Evolutionary conservation across 345 rosid species (phyloP), one percentile per base, ranked within the genome.

Genomic region (Heritiera fomes): DNA sequence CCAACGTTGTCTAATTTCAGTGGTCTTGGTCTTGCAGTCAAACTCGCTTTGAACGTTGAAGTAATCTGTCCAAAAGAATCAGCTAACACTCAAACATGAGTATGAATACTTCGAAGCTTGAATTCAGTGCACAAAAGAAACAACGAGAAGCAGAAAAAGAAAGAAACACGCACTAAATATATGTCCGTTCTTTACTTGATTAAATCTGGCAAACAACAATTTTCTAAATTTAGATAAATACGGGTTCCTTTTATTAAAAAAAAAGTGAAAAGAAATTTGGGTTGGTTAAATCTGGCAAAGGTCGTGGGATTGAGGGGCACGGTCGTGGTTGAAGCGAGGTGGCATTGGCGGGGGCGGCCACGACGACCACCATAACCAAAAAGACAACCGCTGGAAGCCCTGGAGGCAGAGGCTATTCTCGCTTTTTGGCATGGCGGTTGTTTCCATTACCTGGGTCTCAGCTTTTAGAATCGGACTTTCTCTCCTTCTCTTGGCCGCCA

Each of bases 381-480:
- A 61, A 7, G 40, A 61, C 17, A 30, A 12, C 65, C 65, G 40
- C 65, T 28, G 38, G 65, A 61, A 40, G 6, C 65, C 40, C 17
- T 12, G 17, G 40, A 11, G 17, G 40, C 65, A 28, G 11, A 66
- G 71, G 52, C 72, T 43, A 28, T 66, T 45, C 3, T 66, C 50
- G 30, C 41, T 66, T 65, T 66, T 28, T 8, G 50, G 41, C 50
- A 43, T 66, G 71, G 71, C 52, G 28, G 71, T 18, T 41, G 71
- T 66, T 43, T n/a, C n/a, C 50, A 41, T 43, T 41, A 43, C 71
- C 32, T 66, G 50, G 71, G 50, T 66, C 12, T 66, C 71, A n/a
- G 71, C 71, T 66, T 66, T 41, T 41, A 66, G 71, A 66, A 43
- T 66, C 71, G 50, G 13, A n/a, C 11, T 66, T 2, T 66, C 71